Evolutionary conservation across 2,329 filamentous ascomycete species (phyloP), one percentile per base, ranked within the genome.

Genomic region (Verticillium zaregamsianum): DNA sequence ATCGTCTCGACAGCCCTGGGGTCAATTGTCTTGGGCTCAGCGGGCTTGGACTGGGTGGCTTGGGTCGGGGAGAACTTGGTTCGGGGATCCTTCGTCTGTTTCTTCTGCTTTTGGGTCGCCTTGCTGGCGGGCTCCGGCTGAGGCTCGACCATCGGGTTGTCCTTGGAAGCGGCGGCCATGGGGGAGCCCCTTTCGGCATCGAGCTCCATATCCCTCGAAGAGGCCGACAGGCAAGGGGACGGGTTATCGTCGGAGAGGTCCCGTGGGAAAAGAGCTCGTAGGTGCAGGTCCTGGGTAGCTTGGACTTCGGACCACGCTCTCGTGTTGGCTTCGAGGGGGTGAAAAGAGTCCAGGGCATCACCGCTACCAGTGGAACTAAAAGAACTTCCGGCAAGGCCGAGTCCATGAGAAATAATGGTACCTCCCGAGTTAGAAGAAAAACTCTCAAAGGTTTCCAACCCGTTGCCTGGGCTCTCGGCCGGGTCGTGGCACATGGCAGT

Each of bases 191-290:
- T 20, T 25, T 23, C 45, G 45, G 20, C 45, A 20, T 55, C 58
- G 37, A 62, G 63, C 8, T 62, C 63, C 9, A 62, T 64, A 14
- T 57, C 55, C 28, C 60, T 59, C 23, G 62, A 40, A 23, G 58
- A 49, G 17, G 39, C 58, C 20, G 60, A 60, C 8, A 58, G 58
- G 23, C 62, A 59, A 25, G 37, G 31, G 12, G 49, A 52, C 4
- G 17, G 11, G 20, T 3, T 23, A 8, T 11, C 45, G 23, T 11
- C 45, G 20, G 3, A 20, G 5, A 52, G 3, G 45, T 8, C 20
- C 23, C 25, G 45, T 4, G 45, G 45, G 20, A 8, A 52, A 8
- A 52, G 45, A 4, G 20, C 12, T 52, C 8, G 20, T 12, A 20
- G 3, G 45, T 23, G 5, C 3, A 20, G 12, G 9, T 35, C 33